phyloP scores from a whole-genome alignment of 2,329 filamentous ascomycete genomes.

The Emmonsiellopsis sp. region DNA sequence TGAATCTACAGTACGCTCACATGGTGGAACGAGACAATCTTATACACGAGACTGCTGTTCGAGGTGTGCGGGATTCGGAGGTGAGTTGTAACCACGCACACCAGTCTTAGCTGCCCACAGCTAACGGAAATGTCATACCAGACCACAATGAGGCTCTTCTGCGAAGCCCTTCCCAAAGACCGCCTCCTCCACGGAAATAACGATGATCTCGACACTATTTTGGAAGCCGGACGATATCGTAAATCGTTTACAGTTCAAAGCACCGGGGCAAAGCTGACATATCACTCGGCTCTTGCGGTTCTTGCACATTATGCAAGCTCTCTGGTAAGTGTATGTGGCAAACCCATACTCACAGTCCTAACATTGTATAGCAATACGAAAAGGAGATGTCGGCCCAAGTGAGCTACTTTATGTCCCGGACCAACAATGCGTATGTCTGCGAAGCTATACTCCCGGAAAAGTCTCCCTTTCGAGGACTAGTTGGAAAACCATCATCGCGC shows the following conservation, averaged over 20 bases:
- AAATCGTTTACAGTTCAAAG: conserved; percentile 50
- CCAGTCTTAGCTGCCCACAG: neutral
- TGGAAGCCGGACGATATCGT: conserved; percentile 43
- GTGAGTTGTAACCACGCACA: conserved; percentile 14
- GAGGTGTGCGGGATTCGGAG: conserved; percentile 40
- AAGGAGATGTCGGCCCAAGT: conserved; percentile 40
- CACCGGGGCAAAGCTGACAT: conserved; percentile 72
- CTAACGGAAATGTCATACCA: conserved; percentile 16
- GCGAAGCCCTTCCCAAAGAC: conserved; percentile 62
- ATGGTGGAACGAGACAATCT: conserved; percentile 69
- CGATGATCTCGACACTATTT: conserved; percentile 48
- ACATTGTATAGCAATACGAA: conserved; percentile 31
- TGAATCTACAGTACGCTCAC: conserved; percentile 52
- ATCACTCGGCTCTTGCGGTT: conserved; percentile 60
- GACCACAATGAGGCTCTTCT: conserved; percentile 62
- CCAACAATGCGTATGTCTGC: conserved; percentile 56
- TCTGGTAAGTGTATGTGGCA: conserved; percentile 34
- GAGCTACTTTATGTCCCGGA: conserved; percentile 51
- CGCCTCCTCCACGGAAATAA: conserved; percentile 52
- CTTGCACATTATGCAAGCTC: conserved; percentile 66
- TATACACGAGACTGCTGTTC: conserved; percentile 50
- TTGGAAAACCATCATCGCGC: conserved; percentile 53
- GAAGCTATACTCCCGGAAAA: conserved; percentile 69
- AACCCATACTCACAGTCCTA: neutral
- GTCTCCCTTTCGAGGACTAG: conserved; percentile 59